These are phyloP conservation scores for Phenoliferia sp. DNA, from an alignment of 1,284 basidiomycete genomes.

Conservation along the genomic window DNA sequence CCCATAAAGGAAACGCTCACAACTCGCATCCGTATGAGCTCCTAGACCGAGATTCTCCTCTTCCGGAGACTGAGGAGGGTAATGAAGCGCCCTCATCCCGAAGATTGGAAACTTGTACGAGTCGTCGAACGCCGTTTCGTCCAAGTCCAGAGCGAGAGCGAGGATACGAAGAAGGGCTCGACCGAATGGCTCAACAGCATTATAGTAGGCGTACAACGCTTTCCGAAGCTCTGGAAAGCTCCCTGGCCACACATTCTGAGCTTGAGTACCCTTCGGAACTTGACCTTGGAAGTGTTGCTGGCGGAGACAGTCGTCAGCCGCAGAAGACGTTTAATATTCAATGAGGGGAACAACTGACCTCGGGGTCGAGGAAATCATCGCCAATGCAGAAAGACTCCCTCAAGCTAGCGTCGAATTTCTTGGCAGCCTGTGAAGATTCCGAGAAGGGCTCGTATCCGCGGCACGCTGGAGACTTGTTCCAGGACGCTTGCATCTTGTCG, in stretches of 20 bases:
- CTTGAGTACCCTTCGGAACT: conserved; percentile 56
- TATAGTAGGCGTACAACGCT: conserved; percentile 3
- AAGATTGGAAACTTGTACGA: conserved; percentile 1
- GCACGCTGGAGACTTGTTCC: conserved; percentile 5
- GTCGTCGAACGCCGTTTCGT: conserved; percentile 1
- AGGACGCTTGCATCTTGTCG: conserved; percentile 4
- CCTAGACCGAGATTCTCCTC: background rate
- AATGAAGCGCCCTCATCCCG: conserved; percentile 6
- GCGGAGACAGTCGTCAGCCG: too few species aligned
- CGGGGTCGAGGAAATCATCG: conserved; percentile 4
- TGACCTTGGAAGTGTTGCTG: conserved; percentile 4
- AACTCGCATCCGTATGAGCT: background rate
- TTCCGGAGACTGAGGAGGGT: conserved; percentile 5
- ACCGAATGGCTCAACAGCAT: background rate
- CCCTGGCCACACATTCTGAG: conserved; percentile 35
- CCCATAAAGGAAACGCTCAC: background rate
- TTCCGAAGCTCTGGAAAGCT: background rate
- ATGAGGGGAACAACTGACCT: background rate
- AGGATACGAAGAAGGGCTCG: conserved; percentile 1
- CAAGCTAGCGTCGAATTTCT: background rate
- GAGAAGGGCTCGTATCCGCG: conserved; percentile 7
- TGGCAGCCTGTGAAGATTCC: background rate
- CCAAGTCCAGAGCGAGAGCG: background rate
- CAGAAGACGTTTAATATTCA: too few species aligned
- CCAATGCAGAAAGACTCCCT: conserved; percentile 4